These are phyloP conservation scores for Suillus americanus DNA, from an alignment of 768 basidiomycete genomes.

Conservation along the genomic window DNA sequence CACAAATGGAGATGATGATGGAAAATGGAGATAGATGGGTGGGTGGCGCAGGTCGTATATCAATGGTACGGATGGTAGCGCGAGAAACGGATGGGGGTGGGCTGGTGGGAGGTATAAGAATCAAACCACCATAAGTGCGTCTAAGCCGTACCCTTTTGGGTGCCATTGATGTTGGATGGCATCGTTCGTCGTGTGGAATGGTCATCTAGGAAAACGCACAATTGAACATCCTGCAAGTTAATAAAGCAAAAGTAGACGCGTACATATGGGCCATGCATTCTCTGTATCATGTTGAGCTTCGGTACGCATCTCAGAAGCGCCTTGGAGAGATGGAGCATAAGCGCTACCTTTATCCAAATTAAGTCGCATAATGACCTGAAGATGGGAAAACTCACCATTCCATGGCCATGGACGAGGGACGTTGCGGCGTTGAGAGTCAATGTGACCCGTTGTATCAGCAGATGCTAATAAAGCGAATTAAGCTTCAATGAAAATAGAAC, in stretches of 20 bases:
- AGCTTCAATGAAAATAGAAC: too few relatives aligned
- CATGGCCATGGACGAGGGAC: neutral
- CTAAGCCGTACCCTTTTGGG: neutral
- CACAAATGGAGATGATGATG: slow-evolving; percentile 1
- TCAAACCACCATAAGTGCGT: neutral
- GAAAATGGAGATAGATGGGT: slow-evolving; percentile 1
- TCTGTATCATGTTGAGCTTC: neutral
- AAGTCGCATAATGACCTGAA: neutral
- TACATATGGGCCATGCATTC: neutral
- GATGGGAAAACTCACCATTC: neutral
- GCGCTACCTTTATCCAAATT: neutral
- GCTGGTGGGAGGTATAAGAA: neutral
- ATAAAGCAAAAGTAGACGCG: neutral
- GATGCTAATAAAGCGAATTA: neutral
- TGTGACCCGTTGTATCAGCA: neutral
- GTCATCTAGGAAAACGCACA: neutral
- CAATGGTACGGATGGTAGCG: neutral
- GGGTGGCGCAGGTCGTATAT: slow-evolving; percentile 9
- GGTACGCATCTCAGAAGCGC: neutral
- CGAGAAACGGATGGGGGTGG: neutral
- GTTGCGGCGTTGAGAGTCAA: neutral
- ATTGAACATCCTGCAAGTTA: neutral
- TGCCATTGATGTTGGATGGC: neutral
- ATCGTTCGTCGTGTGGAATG: neutral
- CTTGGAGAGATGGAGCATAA: neutral